phyloP scores from a whole-genome alignment of 129 eudicot species.

The Artemisia argyi region DNA sequence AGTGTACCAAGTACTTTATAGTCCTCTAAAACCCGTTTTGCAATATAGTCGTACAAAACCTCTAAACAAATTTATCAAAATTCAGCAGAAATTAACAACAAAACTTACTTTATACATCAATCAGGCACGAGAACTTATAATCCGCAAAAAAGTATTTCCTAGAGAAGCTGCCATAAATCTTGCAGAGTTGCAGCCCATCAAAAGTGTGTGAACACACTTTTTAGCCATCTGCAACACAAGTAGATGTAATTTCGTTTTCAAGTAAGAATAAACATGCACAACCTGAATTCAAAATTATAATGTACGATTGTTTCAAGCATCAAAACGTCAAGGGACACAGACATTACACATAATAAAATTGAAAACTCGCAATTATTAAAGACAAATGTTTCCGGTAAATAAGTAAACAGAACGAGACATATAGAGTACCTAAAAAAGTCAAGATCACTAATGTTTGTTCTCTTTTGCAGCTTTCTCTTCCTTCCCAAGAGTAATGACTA shows the following conservation, averaged over 20 bases:
- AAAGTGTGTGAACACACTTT: not conserved
- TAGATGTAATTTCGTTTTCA: not conserved
- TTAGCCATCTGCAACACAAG: not conserved
- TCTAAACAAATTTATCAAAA: no score
- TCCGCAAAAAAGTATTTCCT: not conserved
- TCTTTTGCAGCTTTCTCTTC: conserved; percentile 77
- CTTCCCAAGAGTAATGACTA: conserved; percentile 67
- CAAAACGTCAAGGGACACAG: not conserved
- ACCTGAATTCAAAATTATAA: not conserved
- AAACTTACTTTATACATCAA: not conserved
- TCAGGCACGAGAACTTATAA: not conserved
- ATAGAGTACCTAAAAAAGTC: not conserved
- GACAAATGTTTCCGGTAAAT: not conserved
- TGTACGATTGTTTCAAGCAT: not conserved
- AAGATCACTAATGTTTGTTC: conserved; percentile 34
- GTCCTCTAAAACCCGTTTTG: no score
- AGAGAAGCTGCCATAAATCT: not conserved
- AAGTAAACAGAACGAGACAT: not conserved
- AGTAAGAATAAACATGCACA: no score
- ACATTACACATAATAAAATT: not conserved
- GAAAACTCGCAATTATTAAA: not conserved
- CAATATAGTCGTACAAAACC: no score
- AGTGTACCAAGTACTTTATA: no score
- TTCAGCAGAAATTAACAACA: not conserved
- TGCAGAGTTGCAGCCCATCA: conserved; percentile 9